Evolutionary conservation across 306 rosid genomes (phyloP).

Genomic region (Trifolium repens): DNA sequence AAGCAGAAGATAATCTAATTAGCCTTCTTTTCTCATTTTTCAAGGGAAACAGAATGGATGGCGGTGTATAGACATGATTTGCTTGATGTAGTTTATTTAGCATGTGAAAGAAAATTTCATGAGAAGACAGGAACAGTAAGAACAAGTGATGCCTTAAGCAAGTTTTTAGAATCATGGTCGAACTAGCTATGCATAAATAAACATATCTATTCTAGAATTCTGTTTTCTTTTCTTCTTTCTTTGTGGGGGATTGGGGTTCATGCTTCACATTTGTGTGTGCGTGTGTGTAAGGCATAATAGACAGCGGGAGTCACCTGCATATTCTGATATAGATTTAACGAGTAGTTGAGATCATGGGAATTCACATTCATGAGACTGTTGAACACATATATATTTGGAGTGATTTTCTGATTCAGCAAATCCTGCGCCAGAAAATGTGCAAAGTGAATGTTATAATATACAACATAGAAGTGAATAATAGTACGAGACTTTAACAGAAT

Average conservation of each 20-base stretch:
- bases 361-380: slow-evolving; percentile 98
- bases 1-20: slow-evolving; percentile 36
- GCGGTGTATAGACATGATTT: slow-evolving; percentile 17
- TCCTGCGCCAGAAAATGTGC: slow-evolving; percentile 66
- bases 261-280: background rate
- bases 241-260: background rate
- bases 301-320: slow-evolving; percentile 65
- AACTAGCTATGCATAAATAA: background rate
- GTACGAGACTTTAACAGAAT: slow-evolving; percentile 5
- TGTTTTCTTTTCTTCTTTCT: background rate
- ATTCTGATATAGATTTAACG: slow-evolving; percentile 60
- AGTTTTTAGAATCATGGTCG: background rate
- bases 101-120: background rate
- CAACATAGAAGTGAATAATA: slow-evolving; percentile 32
- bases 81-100: slow-evolving; percentile 21
- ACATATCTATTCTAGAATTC: slow-evolving; percentile 16
- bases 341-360: slow-evolving; percentile 79
- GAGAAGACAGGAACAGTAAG: slow-evolving; percentile 19
- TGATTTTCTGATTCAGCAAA: slow-evolving; percentile 72
- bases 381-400: slow-evolving; percentile 83
- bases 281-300: slow-evolving; percentile 6
- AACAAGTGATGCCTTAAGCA: slow-evolving; percentile 17
- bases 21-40: slow-evolving; percentile 33
- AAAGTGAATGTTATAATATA: slow-evolving; percentile 35
- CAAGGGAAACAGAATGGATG: slow-evolving; percentile 28